A percentile compares a stretch with the other conserved stretches of the same genome.
These are phyloP conservation scores for Curvularia verruculosa DNA, from an alignment of 2,329 filamentous ascomycete species.

Conservation along the genomic window DNA sequence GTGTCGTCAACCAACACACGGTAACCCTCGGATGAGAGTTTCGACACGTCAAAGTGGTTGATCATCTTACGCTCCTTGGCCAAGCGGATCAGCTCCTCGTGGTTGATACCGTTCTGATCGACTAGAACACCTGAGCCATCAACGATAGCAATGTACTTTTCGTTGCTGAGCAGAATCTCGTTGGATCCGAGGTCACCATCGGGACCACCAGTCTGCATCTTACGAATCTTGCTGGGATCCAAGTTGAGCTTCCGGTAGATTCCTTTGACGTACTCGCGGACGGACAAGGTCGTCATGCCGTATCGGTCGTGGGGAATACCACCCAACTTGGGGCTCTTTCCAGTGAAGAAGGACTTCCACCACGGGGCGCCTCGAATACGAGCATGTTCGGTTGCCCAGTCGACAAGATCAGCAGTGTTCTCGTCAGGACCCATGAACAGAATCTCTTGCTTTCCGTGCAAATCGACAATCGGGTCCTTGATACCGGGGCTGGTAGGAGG, in stretches of 20 bases:
- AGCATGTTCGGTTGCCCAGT: slow-evolving; percentile 98
- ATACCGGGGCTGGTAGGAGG: slow-evolving; percentile 91
- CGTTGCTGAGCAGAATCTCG: slow-evolving; percentile 93
- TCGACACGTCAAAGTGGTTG: slow-evolving; percentile 79
- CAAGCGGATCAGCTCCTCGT: slow-evolving; percentile 79
- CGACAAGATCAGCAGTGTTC: slow-evolving; percentile 95
- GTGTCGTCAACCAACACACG: slow-evolving; percentile 90
- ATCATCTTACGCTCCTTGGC: slow-evolving; percentile 92
- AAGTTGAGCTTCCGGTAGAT: slow-evolving; percentile 96
- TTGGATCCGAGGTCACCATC: slow-evolving; percentile 97
- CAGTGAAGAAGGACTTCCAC: slow-evolving; percentile 99
- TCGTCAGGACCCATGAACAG: slow-evolving; percentile 98
- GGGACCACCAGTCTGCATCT: slow-evolving; percentile 96
- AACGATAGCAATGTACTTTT: slow-evolving; percentile 95
- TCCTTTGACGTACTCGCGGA: slow-evolving; percentile 93
- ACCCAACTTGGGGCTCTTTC: slow-evolving; percentile 93
- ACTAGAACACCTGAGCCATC: slow-evolving; percentile 95
- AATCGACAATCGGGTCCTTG: slow-evolving; percentile 97
- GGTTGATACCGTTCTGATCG: slow-evolving; percentile 88
- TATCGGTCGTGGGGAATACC: slow-evolving; percentile 96
- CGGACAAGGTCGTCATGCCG: slow-evolving; percentile 96
- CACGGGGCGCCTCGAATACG: slow-evolving; percentile 85
- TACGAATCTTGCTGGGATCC: slow-evolving; percentile 81
- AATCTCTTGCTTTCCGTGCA: slow-evolving; percentile 94
- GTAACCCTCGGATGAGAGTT: slow-evolving; percentile 87